A percentile compares a stretch with the other conserved stretches of the same genome.
Conservation (phyloP, 2,329 filamentous ascomycete species). For the Hypoxylon sp. region DNA sequence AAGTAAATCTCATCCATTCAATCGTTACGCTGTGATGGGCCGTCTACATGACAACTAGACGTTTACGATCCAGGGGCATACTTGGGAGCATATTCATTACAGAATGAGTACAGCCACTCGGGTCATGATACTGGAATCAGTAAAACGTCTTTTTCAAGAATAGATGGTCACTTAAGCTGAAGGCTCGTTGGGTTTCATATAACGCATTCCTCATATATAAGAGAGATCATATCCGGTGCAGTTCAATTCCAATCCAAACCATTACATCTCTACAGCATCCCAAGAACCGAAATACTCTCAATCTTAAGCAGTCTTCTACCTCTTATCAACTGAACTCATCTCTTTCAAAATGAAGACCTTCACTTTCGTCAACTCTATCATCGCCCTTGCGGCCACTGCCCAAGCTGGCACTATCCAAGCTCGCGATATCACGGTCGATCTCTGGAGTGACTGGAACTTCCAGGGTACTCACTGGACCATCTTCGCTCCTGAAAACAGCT, state of each 20-base stretch:
- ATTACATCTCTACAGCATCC: conserved; percentile 4
- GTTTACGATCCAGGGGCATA: neutral
- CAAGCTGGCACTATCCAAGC: conserved; percentile 23
- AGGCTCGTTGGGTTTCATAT: neutral
- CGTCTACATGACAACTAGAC: neutral
- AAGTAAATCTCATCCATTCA: neutral
- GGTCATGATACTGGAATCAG: conserved; percentile 5
- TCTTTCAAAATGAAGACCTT: conserved; percentile 21
- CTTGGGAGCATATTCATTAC: neutral
- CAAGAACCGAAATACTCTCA: neutral
- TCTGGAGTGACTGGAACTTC: conserved; percentile 21
- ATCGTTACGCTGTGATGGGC: neutral
- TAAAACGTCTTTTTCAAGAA: neutral
- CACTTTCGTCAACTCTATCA: conserved; percentile 7
- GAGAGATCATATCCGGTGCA: neutral
- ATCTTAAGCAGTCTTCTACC: neutral
- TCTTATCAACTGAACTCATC: neutral
- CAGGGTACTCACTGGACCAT: conserved; percentile 7
- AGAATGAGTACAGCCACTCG: neutral
- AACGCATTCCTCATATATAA: conserved; percentile 4
- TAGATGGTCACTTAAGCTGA: neutral
- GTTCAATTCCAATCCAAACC: conserved; percentile 1
- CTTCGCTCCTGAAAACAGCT: conserved; percentile 10
- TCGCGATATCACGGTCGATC: conserved; percentile 19
- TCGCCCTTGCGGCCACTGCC: conserved; percentile 4